Percentiles rank a stretch among this genome's conserved stretches.
These are phyloP conservation scores for Cryptosporidium sp. DNA, from an alignment of 169 alveolate species.

Conservation along the genomic window DNA sequence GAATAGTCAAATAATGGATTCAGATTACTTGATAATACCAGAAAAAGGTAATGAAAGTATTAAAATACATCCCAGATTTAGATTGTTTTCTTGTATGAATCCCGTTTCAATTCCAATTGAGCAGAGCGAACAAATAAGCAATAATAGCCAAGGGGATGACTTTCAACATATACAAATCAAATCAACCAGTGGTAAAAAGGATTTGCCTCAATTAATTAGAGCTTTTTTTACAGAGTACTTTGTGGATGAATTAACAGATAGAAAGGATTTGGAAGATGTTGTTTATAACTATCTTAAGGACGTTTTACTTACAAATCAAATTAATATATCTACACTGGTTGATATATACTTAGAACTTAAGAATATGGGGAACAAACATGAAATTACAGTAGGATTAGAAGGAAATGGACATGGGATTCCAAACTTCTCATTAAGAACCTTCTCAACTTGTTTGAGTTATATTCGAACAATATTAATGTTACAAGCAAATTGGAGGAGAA, in stretches of 20 bases:
- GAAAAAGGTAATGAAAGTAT: conserved; percentile 88
- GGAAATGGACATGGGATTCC: conserved; percentile 74
- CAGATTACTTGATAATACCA: conserved; percentile 79
- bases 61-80: conserved; percentile 92
- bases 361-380: conserved; percentile 7
- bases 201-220: conserved; percentile 93
- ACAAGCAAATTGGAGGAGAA: conserved; percentile 44
- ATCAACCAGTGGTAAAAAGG: conserved; percentile 95
- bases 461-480: conserved; percentile 4
- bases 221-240: conserved; percentile 94
- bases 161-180: conserved; percentile 89
- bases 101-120: conserved; percentile 92
- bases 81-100: conserved; percentile 99
- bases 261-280: conserved; percentile 70
- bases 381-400: conserved; percentile 61
- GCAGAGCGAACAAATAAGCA: conserved; percentile 49
- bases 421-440: conserved; percentile 73
- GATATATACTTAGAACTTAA: conserved; percentile 49
- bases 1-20: background rate
- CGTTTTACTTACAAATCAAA: conserved; percentile 52
- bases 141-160: conserved; percentile 77
- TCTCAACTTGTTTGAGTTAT: conserved; percentile 49
- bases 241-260: conserved; percentile 90
- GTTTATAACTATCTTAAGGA: conserved; percentile 72
- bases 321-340: background rate